These are phyloP conservation scores for Brettanomyces custersianus DNA, from an alignment of 805 yeast genomes.

Conservation along the genomic window DNA sequence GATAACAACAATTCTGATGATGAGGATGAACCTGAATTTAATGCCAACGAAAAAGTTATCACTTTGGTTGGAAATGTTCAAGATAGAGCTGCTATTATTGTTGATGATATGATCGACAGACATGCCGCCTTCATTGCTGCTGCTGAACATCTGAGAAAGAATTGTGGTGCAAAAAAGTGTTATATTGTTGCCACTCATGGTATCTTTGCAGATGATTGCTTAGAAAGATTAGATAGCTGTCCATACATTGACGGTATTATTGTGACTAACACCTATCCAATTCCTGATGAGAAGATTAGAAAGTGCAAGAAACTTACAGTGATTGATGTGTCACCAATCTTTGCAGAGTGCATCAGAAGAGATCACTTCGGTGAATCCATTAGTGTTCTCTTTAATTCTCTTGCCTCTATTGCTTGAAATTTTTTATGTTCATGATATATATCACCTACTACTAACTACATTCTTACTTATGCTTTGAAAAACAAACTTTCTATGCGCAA, in stretches of 20 bases:
- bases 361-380: slow-evolving; percentile 98
- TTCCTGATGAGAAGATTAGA: slow-evolving; percentile 49
- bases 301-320: slow-evolving; percentile 65
- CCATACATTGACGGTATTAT: slow-evolving; percentile 84
- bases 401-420: slow-evolving; percentile 39
- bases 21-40: slow-evolving; percentile 63
- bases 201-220: slow-evolving; percentile 77
- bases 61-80: slow-evolving; percentile 95
- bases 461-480: background rate
- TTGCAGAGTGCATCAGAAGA: slow-evolving; percentile 97
- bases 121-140: slow-evolving; percentile 93
- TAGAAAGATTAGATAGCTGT: slow-evolving; percentile 69
- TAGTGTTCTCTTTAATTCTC: slow-evolving; percentile 83
- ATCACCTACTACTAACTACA: slow-evolving; percentile 4
- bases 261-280: slow-evolving; percentile 95
- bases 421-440: no score
- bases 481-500: no score
- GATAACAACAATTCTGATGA: slow-evolving; percentile 84
- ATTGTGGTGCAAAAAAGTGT: slow-evolving; percentile 92
- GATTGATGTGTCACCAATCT: slow-evolving; percentile 88
- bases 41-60: slow-evolving; percentile 72
- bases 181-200: slow-evolving; percentile 95
- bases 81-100: slow-evolving; percentile 81
- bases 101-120: slow-evolving; percentile 96
- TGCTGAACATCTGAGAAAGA: slow-evolving; percentile 91